Percentiles rank a stretch among this genome's conserved stretches.
Conservation (phyloP, 352 stramenopile species). For the Pythium grandisporangium region DNA sequence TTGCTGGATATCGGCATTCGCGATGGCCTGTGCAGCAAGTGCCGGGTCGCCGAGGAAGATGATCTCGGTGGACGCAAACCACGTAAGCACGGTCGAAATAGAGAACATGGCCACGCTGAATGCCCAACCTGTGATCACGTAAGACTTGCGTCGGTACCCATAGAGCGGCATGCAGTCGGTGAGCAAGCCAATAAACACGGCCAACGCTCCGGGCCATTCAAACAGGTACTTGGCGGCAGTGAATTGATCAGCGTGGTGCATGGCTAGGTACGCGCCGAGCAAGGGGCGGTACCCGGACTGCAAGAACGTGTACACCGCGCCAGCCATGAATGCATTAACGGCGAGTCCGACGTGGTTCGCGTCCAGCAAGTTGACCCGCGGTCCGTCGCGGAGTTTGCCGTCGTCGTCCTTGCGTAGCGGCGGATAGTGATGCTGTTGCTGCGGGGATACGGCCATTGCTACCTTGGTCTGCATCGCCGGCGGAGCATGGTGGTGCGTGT, state of each 20-base stretch:
- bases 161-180: constrained; percentile 78
- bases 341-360: constrained; percentile 24
- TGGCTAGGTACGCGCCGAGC: constrained; percentile 26
- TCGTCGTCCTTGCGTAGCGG: too few relatives aligned
- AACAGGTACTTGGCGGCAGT: constrained; percentile 22
- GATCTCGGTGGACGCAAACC: too few relatives aligned
- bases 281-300: constrained; percentile 25
- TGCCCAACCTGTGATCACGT: constrained; percentile 75
- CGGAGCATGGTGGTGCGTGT: too few relatives aligned
- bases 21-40: constrained; percentile 5
- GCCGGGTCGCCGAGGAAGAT: too few relatives aligned
- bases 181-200: constrained; percentile 78
- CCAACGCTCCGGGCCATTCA: constrained; percentile 61
- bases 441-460: too few relatives aligned
- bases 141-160: constrained; percentile 78
- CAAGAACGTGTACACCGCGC: constrained; percentile 19
- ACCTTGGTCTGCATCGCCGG: too few relatives aligned
- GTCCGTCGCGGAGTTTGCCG: constrained; percentile 30
- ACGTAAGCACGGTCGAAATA: too few relatives aligned
- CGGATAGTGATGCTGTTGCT: too few relatives aligned
- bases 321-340: constrained; percentile 20
- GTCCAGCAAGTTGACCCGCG: constrained; percentile 19
- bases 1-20: constrained; percentile 2
- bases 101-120: constrained; percentile 17
- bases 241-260: constrained; percentile 24